These are phyloP conservation scores for Dothideomycetidae sp. DNA, from an alignment of 2,329 filamentous ascomycete genomes.

Conservation along the genomic window DNA sequence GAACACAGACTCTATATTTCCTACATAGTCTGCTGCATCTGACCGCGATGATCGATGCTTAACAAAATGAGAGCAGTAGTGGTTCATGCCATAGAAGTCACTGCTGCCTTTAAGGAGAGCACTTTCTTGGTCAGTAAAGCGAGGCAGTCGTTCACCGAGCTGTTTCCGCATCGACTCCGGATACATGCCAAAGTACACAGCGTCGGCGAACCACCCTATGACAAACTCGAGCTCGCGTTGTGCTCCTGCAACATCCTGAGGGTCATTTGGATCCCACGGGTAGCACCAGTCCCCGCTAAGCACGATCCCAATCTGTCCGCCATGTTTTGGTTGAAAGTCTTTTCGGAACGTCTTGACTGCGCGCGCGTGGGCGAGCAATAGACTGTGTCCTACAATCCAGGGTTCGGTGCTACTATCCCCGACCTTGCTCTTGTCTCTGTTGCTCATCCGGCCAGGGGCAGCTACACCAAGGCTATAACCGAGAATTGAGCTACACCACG, in stretches of 20 bases:
- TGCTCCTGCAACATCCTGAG: constrained; percentile 59
- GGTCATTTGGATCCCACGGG: constrained; percentile 68
- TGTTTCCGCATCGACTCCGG: constrained; percentile 72
- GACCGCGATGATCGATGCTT: constrained; percentile 51
- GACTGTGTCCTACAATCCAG: constrained; percentile 69
- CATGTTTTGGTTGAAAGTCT: constrained; percentile 59
- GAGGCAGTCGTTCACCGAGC: constrained; percentile 61
- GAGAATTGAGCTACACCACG: constrained; percentile 69
- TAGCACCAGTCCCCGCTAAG: constrained; percentile 68
- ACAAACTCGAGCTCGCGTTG: constrained; percentile 75
- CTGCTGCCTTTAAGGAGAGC: constrained; percentile 71
- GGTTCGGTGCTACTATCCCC: constrained; percentile 66
- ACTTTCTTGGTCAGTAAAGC: constrained; percentile 57
- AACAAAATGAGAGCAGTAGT: constrained; percentile 82
- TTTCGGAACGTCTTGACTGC: constrained; percentile 73
- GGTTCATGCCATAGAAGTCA: constrained; percentile 77
- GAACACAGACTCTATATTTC: constrained; percentile 60
- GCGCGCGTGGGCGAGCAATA: constrained; percentile 64
- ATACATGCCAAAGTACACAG: constrained; percentile 72
- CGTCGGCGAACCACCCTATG: constrained; percentile 80
- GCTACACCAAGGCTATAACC: constrained; percentile 67
- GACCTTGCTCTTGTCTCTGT: constrained; percentile 53
- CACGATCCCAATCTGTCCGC: constrained; percentile 74
- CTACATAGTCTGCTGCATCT: constrained; percentile 52
- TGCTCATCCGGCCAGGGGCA: constrained; percentile 68